Conservation (phyloP, 2,329 filamentous ascomycete species). For the Scortechinia acanthostroma region DNA sequence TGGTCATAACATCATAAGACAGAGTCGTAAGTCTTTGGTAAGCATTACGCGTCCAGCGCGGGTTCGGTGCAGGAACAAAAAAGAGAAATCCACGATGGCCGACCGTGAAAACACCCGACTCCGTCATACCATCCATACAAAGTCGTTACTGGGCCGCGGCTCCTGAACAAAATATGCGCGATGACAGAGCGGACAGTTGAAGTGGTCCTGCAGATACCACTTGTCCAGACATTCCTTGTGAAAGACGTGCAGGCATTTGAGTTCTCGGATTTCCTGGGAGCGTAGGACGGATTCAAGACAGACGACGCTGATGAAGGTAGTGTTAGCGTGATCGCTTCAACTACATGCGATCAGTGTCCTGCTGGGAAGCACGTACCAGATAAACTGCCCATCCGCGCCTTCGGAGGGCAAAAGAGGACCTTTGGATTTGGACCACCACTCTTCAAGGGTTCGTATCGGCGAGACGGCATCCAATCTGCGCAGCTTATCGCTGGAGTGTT, state of each 20-base stretch:
- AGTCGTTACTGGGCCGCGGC: slow-evolving; percentile 14
- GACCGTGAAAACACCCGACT: no score
- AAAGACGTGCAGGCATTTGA: slow-evolving; percentile 26
- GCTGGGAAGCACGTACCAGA: neutral
- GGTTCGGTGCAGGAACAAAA: no score
- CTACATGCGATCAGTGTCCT: neutral
- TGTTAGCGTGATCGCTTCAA: slow-evolving; percentile 9
- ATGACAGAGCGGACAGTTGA: slow-evolving; percentile 25
- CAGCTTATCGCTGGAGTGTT: slow-evolving; percentile 16
- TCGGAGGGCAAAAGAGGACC: slow-evolving; percentile 19
- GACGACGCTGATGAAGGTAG: slow-evolving; percentile 21
- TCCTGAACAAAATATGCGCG: slow-evolving; percentile 20
- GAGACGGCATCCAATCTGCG: slow-evolving; percentile 22
- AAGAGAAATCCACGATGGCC: no score
- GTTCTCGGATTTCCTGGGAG: slow-evolving; percentile 21
- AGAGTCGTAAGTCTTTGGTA: no score
- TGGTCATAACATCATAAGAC: no score
- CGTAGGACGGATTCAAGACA: slow-evolving; percentile 24
- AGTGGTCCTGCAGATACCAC: slow-evolving; percentile 26
- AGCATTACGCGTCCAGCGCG: no score
- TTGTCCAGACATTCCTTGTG: slow-evolving; percentile 26
- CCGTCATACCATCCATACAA: slow-evolving; percentile 26
- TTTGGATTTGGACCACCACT: slow-evolving; percentile 23
- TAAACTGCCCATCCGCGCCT: slow-evolving; percentile 10
- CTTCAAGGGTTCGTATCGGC: slow-evolving; percentile 21